Evolutionary conservation across 495 filamentous ascomycete genomes (phyloP), one percentile per base, ranked within the genome.

Genomic region (Tuber calosporum): DNA sequence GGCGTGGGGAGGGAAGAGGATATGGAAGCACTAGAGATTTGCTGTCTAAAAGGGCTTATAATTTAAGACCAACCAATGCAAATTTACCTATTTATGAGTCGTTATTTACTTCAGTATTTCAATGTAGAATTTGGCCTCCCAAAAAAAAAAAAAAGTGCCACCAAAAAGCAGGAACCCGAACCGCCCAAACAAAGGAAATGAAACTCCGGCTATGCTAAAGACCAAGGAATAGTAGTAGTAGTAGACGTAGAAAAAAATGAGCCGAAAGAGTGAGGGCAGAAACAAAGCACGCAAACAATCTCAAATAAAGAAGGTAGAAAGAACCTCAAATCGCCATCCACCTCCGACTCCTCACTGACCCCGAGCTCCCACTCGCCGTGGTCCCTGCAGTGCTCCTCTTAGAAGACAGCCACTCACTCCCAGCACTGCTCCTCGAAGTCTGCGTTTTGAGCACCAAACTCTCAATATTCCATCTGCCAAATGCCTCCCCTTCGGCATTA

Each of bases 321-420:
- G 8, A 2, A 41, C 30, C 42, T 67, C 77, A 78, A 9, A 78
- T 53, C 22, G 70, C 75, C 68, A 74, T 37, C 76, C 76, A 73
- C 34, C 71, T 77, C 48, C 39, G 70, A 43, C 73, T 72, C 11
- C 68, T 41, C 36, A 41, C 41, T 6, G 76, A 78, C 26, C 53
- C 53, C 26, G 53, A 34, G 7, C 53, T 62, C 26, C 53, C 53
- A 68, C 76, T 78, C 38, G 62, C 43, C n/a, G 68, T 70, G 1
- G 74, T 74, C 9, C 62, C 43, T 2, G 70, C 71, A 34, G 76
- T 77, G 19, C 70, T 70, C 75, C 73, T 76, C 4, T 71, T 73
- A 6, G 74, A 58, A 11, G 15, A 17, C 11, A 15, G 26, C n/a
- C n/a, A 11, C 1, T 15, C 74, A 26, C 75, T 78, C 39, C 74